Evolutionary conservation across 495 filamentous ascomycete genomes (phyloP), one percentile per base, ranked within the genome.

Genomic region (Aspergillus conjunctus): DNA sequence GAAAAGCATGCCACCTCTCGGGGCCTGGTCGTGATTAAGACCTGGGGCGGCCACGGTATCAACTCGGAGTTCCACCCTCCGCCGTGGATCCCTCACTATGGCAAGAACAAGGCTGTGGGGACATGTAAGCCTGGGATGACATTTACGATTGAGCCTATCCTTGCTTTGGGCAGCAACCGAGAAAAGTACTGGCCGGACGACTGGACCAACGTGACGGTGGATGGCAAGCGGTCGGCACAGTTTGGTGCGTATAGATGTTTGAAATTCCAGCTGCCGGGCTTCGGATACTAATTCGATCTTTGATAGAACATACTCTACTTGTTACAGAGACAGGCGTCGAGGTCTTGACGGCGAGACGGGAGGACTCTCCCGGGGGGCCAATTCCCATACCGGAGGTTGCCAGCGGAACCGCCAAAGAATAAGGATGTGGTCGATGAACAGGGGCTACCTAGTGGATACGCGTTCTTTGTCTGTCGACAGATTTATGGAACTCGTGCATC

Each of bases 291-390:
- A n/a, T n/a, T n/a, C n/a, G n/a, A n/a, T n/a, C n/a, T n/a, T n/a
- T n/a, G n/a, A n/a, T 45, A 56, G 92, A 98, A 70, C 94, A 98
- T 71, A 98, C 93, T 0, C 81, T 96, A 39, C 75, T 98, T 3
- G 93, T 98, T 1, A 98, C 94, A 0, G 92, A 94, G 67, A 87
- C 89, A 52, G 94, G 94, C 1, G 91, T 96, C 18, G 94, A 98
- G 77, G 81, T 98, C 34, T 73, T 98, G 68, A 98, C 94, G 2
- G 94, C 93, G 33, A 82, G 94, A 62, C 73, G 84, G 39, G 78
- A 84, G 21, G 83, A 88, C 69, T 96, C 92, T 9, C 94, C 94
- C 0, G 94, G 94, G 43, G 94, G 95, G 0, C 82, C 89, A n/a
- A 74, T 95, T 30, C 77, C 86, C 1, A 89, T 93, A 81, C 91